Conservation (phyloP, 768 basidiomycete genomes). For the Sporobolomyces phaffii region DNA sequence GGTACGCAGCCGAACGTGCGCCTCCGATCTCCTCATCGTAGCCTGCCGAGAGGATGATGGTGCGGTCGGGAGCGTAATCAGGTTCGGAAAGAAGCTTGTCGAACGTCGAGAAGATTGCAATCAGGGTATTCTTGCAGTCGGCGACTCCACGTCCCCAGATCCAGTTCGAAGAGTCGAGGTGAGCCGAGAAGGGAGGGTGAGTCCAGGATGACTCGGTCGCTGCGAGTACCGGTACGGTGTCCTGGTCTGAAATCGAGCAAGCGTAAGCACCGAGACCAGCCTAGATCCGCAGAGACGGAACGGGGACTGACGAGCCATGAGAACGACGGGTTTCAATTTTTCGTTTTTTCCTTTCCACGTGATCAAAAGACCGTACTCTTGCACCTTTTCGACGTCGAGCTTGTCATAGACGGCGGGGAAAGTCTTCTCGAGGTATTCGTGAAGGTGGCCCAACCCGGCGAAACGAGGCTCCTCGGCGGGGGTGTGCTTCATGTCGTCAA, state of each 20-base stretch:
- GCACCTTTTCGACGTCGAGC: slow-evolving; percentile 62
- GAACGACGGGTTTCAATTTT: slow-evolving; percentile 58
- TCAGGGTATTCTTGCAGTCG: slow-evolving; percentile 27
- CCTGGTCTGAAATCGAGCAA: slow-evolving; percentile 38
- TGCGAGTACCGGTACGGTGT: slow-evolving; percentile 32
- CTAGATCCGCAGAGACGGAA: too few relatives aligned
- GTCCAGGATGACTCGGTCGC: slow-evolving; percentile 26
- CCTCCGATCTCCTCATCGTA: slow-evolving; percentile 65
- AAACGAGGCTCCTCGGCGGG: slow-evolving; percentile 25
- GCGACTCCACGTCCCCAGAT: slow-evolving; percentile 31
- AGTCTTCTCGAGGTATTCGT: slow-evolving; percentile 30
- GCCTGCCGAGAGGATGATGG: slow-evolving; percentile 48
- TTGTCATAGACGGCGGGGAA: slow-evolving; percentile 49
- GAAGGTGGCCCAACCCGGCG: neutral
- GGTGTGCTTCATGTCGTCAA: slow-evolving; percentile 31
- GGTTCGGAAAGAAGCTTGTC: slow-evolving; percentile 57
- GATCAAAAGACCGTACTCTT: slow-evolving; percentile 68
- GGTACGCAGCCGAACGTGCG: slow-evolving; percentile 46
- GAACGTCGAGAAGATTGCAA: slow-evolving; percentile 47
- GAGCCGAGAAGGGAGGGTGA: slow-evolving; percentile 28
- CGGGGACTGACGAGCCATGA: neutral
- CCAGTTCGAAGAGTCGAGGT: slow-evolving; percentile 30
- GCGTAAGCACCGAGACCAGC: neutral
- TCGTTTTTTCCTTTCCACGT: slow-evolving; percentile 63
- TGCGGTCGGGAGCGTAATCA: slow-evolving; percentile 55